These are phyloP conservation scores for Dioscorea dumetorum DNA, from an alignment of 106 monocot genomes.

Conservation along the genomic window DNA sequence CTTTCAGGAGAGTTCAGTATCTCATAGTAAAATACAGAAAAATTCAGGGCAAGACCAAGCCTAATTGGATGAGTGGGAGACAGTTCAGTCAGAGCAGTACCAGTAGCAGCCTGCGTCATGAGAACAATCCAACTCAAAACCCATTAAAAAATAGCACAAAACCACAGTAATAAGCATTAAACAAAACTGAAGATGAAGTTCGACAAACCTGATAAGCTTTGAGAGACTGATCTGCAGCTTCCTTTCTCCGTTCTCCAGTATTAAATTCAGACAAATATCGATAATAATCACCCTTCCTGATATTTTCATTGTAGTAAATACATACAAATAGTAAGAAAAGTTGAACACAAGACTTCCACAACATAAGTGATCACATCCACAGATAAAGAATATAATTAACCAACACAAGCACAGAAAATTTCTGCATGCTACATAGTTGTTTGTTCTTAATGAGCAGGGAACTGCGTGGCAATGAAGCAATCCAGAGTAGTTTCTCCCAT, in stretches of 20 bases:
- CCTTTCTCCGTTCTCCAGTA: conserved; percentile 14
- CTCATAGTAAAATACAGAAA: conserved; percentile 71
- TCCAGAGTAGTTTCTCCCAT: too few species aligned
- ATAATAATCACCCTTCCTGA: conserved; percentile 31
- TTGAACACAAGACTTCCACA: not conserved
- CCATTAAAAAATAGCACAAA: not conserved
- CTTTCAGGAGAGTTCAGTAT: conserved; percentile 54
- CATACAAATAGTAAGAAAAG: not conserved
- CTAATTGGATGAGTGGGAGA: conserved; percentile 43
- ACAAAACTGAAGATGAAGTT: not conserved
- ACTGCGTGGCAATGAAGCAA: too few species aligned
- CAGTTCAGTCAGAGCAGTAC: conserved; percentile 43
- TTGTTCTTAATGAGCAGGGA: not conserved
- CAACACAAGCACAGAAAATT: not conserved
- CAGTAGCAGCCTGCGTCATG: conserved; percentile 36
- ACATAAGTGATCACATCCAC: not conserved
- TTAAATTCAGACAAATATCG: conserved; percentile 29
- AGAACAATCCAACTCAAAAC: not conserved
- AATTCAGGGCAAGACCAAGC: conserved; percentile 53
- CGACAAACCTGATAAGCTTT: conserved; percentile 28
- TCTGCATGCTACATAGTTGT: not conserved
- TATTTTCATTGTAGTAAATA: not conserved
- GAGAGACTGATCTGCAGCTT: conserved; percentile 27
- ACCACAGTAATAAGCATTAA: not conserved
- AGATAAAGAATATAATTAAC: not conserved